Base-by-base conservation (phyloP, 106 monocot species). In the Amphibolis antarctica region DNA sequence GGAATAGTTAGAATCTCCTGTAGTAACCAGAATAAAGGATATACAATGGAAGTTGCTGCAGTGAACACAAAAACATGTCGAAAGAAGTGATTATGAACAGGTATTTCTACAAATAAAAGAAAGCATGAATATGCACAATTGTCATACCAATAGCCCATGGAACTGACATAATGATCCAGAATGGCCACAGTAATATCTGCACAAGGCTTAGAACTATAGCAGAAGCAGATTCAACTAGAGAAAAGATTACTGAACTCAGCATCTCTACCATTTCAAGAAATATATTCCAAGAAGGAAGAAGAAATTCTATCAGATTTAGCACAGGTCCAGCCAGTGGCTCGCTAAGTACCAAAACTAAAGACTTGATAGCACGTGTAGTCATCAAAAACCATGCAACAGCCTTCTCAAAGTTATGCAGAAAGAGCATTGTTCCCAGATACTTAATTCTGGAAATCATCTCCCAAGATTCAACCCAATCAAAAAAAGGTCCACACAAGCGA, bases 381-480 rank as follows among this genome's bases (percentile, higher is more conserved):
- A 80, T 71, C 47, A 94, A 73, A 49, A 89, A 74, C 94, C 89
- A 94, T 23, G 60, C 76, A n/a, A 94, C 61, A 42, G 86, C 76
- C 65, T 80, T 86, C 68, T 94, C 83, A 63, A 86, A 89, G 64
- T 94, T 88, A 68, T 94, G 94, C n/a, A 94, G 80, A 71, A 94
- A 94, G 48, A 94, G 75, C 86, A 94, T 94, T 1, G 94, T 94
- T 48, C 94, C 94, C 62, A 94, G 64, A 75, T 88, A 94, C 17
- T 67, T 81, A 28, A 94, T 77, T 56, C 94, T 86, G 17, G 94
- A 94, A 63, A 89, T 76, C 94, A 94, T 94, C 71, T 94, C 94
- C 94, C 85, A 94, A 17, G 77, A 82, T 74, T 94, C 89, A 72
- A 94, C 86, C 89, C 89, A 94, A 28, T 84, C 78, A 75, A 89